Base-by-base conservation (phyloP, 805 yeast species). In the Cyberlindnera xylosilytica region DNA sequence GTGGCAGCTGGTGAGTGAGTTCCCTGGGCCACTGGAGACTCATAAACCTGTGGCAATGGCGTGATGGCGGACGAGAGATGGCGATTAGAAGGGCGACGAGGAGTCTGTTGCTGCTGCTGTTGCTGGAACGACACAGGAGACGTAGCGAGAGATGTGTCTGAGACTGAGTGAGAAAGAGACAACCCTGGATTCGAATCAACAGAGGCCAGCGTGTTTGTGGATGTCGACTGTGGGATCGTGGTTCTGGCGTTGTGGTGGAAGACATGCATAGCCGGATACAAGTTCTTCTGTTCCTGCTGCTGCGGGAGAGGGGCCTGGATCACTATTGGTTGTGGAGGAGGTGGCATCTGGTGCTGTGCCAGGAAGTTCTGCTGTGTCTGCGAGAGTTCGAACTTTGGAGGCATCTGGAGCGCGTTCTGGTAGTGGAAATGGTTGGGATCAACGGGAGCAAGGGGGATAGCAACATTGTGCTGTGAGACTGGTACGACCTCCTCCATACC, bases 171-270 rank as follows among this genome's bases (percentile, higher is more conserved):
- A 0, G 60, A 51, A 33, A 54, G 41, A 5, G 62, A 52, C 31
- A 61, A 47, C n/a, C 55, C 54, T 3, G 65, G 64, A 11, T 51
- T 49, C 1, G 66, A 59, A 19, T 58, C 61, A 30, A 48, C 47
- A 1, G 70, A 64, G 4, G 65, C 61, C 6, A 65, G 43, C 7
- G 49, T 41, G 23, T 48, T 41, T 1, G 36, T 37, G 11, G 70
- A 63, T 15, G 52, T 52, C 3, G 71, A 65, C 41, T 61, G 63
- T 12, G 45, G 46, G 7, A 56, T 22, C 30, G 13, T 31, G 26
- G 16, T 12, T 6, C 13, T 16, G 33, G 38, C 5, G 20, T 38
- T 15, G 32, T 41, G 44, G 24, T 36, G 45, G 44, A 49, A 49
- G 35, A 46, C 42, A 31, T 45, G 50, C 52, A 49, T 49, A 1